Conservation (phyloP, 2,329 filamentous ascomycete species). For the Lecanicillium sp. region DNA sequence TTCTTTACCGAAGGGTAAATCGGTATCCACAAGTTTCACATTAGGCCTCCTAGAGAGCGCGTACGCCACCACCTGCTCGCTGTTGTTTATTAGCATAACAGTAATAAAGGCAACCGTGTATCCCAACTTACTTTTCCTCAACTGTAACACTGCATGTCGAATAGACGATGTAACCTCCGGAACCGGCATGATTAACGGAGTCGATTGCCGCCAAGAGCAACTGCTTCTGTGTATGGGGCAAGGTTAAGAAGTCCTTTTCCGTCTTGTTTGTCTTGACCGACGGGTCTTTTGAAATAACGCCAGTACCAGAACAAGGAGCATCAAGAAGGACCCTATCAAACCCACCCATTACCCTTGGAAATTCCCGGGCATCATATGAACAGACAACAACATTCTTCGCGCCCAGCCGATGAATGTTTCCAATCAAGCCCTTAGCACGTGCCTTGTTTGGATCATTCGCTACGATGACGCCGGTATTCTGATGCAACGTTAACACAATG, state of each 20-base stretch:
- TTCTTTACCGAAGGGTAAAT: conserved; percentile 81
- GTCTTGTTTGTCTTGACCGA: conserved; percentile 98
- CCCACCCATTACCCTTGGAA: conserved; percentile 88
- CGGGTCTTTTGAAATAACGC: conserved; percentile 94
- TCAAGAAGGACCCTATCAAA: conserved; percentile 94
- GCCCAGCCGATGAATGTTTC: conserved; percentile 92
- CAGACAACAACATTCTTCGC: conserved; percentile 92
- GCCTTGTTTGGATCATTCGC: conserved; percentile 94
- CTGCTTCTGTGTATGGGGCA: conserved; percentile 94
- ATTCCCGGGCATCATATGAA: conserved; percentile 90
- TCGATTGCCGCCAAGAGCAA: conserved; percentile 89
- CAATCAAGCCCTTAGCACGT: conserved; percentile 92
- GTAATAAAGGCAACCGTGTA: not conserved
- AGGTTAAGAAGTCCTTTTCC: conserved; percentile 84
- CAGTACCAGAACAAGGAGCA: conserved; percentile 91
- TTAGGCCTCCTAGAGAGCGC: conserved; percentile 87
- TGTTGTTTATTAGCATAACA: conserved; percentile 34
- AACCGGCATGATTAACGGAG: conserved; percentile 83
- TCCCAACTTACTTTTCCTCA: conserved; percentile 55
- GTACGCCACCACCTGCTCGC: conserved; percentile 86
- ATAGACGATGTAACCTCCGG: conserved; percentile 92
- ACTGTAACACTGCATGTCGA: conserved; percentile 93
- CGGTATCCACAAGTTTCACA: conserved; percentile 86
- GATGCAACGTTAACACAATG: not conserved
- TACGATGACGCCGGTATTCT: conserved; percentile 87